Percentiles rank a stretch among this genome's conserved stretches.
phyloP scores from a whole-genome alignment of 441 rosid species.

The Gossypium gossypioides region DNA sequence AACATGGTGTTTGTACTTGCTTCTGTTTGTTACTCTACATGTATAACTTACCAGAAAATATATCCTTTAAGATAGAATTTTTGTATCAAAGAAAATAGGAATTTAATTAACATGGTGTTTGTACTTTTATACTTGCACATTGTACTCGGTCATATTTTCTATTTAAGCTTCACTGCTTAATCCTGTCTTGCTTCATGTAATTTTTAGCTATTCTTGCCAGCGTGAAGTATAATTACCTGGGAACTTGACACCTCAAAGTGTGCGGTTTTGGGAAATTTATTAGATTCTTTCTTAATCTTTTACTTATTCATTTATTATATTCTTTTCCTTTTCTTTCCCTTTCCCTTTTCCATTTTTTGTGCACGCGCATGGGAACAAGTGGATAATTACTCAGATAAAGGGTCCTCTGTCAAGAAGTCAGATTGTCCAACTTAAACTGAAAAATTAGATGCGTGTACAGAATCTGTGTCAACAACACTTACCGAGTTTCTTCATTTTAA shows the following conservation, averaged over 20 bases:
- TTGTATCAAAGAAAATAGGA: neutral
- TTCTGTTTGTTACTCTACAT: neutral
- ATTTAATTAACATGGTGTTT: neutral
- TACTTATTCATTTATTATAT: neutral
- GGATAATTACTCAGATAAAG: neutral
- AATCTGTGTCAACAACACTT: neutral
- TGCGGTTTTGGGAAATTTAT: neutral
- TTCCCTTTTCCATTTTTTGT: neutral
- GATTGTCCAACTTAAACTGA: neutral
- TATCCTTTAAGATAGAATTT: slow-evolving; percentile 1
- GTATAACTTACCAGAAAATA: neutral
- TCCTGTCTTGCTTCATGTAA: neutral
- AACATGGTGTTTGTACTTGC: neutral
- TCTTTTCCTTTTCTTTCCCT: neutral
- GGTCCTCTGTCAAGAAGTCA: neutral
- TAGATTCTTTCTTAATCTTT: neutral
- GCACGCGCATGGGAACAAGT: neutral
- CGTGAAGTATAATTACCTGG: neutral
- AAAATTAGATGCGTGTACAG: neutral
- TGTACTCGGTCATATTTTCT: neutral
- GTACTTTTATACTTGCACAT: neutral
- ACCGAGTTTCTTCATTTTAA: neutral
- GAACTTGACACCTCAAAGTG: neutral
- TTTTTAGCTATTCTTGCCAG: neutral
- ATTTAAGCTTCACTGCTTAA: neutral